Conservation (phyloP, 2,329 filamentous ascomycete species). For the Malbranchea cinnamomea region DNA sequence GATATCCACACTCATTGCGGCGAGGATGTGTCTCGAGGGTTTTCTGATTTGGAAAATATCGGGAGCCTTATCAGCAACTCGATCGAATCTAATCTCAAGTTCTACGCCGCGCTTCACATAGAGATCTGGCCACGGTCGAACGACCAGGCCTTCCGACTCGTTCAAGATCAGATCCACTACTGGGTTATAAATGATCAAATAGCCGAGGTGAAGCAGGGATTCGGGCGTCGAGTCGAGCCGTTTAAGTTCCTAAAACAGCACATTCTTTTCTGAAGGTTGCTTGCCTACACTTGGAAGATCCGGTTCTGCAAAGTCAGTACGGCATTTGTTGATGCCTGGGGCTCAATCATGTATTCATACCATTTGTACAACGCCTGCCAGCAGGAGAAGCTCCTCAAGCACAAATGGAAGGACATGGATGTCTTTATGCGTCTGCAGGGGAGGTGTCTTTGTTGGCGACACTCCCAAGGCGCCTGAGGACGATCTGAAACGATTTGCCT, state of each 20-base stretch:
- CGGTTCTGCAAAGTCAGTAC: slow-evolving; percentile 20
- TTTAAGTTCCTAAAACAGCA: slow-evolving; percentile 22
- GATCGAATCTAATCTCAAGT: slow-evolving; percentile 17
- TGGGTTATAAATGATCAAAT: slow-evolving; percentile 15
- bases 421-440: slow-evolving; percentile 16
- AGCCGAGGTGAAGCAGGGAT: slow-evolving; percentile 6
- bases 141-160: slow-evolving; percentile 11
- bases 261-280: slow-evolving; percentile 26
- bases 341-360: slow-evolving; percentile 21
- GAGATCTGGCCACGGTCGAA: slow-evolving; percentile 18
- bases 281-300: slow-evolving; percentile 22
- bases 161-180: slow-evolving; percentile 12
- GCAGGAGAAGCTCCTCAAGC: slow-evolving; percentile 15
- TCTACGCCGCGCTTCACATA: slow-evolving; percentile 18
- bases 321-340: slow-evolving; percentile 23
- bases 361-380: slow-evolving; percentile 32
- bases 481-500: slow-evolving; percentile 23
- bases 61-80: slow-evolving; percentile 12
- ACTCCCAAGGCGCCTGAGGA: slow-evolving; percentile 18
- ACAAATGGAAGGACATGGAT: slow-evolving; percentile 30
- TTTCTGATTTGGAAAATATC: slow-evolving; percentile 4
- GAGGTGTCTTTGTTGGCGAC: slow-evolving; percentile 25
- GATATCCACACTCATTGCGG: slow-evolving; percentile 23
- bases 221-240: slow-evolving; percentile 4
- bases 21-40: slow-evolving; percentile 5